phyloP scores from a whole-genome alignment of 192 early-diverging fungal genomes.

The Geranomyces variabilis region DNA sequence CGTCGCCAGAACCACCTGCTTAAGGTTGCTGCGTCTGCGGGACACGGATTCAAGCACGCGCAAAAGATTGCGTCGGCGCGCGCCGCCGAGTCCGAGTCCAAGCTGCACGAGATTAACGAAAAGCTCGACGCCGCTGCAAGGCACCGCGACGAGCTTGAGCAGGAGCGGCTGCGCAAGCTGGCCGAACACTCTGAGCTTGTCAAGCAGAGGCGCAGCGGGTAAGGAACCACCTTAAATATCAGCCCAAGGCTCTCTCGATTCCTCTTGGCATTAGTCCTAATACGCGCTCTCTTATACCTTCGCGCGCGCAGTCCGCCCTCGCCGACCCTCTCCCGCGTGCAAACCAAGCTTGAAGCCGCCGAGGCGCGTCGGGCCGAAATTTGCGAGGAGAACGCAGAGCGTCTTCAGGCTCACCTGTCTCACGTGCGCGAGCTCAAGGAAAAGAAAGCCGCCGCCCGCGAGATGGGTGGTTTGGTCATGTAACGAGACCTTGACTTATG shows the following conservation, averaged over 20 bases:
- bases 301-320: slow-evolving; percentile 15
- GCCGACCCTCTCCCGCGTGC: slow-evolving; percentile 1
- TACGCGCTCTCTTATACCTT: too few species aligned
- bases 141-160: slow-evolving; percentile 4
- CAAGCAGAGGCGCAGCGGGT: slow-evolving; percentile 3
- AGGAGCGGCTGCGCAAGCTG: background rate
- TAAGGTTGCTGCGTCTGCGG: background rate
- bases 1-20: slow-evolving; percentile 2
- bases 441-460: background rate
- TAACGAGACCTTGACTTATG: background rate
- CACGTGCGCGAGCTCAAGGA: slow-evolving; percentile 9
- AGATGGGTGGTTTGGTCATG: slow-evolving; percentile 7
- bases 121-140: slow-evolving; percentile 9
- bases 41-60: slow-evolving; percentile 1
- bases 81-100: background rate
- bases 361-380: slow-evolving; percentile 6
- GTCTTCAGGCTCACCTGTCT: slow-evolving; percentile 7
- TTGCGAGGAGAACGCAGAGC: background rate
- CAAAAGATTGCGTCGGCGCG: background rate
- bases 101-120: background rate
- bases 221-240: too few species aligned
- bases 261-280: too few species aligned
- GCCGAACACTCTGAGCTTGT: slow-evolving; percentile 10
- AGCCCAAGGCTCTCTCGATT: too few species aligned
- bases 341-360: slow-evolving; percentile 13